Percentiles rank a stretch among this genome's conserved stretches.
Evolutionary conservation across 1,284 basidiomycete genomes (phyloP).

Genomic region (Coniferiporia weirii): DNA sequence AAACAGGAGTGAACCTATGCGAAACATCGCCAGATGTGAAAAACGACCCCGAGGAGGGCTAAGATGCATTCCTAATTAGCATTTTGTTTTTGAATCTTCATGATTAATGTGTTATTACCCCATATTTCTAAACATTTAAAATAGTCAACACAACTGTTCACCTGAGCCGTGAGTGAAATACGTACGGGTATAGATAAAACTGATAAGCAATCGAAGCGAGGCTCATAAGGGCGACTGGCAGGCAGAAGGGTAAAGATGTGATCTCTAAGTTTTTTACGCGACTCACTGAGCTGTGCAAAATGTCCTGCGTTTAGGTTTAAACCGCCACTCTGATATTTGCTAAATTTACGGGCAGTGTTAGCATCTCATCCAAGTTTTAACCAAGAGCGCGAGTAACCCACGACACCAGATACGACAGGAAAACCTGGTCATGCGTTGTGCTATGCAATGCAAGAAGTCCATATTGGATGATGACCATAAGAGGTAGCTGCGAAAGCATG

Average conservation of each 20-base stretch:
- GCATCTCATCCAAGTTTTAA: slow-evolving; percentile 4
- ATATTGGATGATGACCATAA: slow-evolving; percentile 73
- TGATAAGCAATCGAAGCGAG: slow-evolving; percentile 78
- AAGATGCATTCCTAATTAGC: neutral
- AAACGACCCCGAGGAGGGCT: slow-evolving; percentile 72
- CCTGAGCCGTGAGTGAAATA: slow-evolving; percentile 26
- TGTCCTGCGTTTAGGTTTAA: slow-evolving; percentile 72
- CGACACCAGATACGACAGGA: slow-evolving; percentile 80
- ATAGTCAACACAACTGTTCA: neutral
- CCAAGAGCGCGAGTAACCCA: slow-evolving; percentile 34
- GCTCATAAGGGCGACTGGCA: slow-evolving; percentile 74
- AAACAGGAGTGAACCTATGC: slow-evolving; percentile 70
- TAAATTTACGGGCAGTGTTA: slow-evolving; percentile 26
- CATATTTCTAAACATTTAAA: neutral
- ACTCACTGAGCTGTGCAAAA: slow-evolving; percentile 76
- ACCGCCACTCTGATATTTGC: slow-evolving; percentile 66
- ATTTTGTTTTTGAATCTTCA: neutral
- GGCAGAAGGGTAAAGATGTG: slow-evolving; percentile 19
- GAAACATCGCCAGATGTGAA: slow-evolving; percentile 81
- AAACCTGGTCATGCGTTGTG: slow-evolving; percentile 83
- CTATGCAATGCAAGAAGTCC: slow-evolving; percentile 72
- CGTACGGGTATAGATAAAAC: slow-evolving; percentile 81
- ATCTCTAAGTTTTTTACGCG: slow-evolving; percentile 1
- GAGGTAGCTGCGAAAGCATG: slow-evolving; percentile 58
- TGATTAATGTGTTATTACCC: neutral